Base-by-base conservation (phyloP, 257 asterid genomes). In the Solanum paucissectum region DNA sequence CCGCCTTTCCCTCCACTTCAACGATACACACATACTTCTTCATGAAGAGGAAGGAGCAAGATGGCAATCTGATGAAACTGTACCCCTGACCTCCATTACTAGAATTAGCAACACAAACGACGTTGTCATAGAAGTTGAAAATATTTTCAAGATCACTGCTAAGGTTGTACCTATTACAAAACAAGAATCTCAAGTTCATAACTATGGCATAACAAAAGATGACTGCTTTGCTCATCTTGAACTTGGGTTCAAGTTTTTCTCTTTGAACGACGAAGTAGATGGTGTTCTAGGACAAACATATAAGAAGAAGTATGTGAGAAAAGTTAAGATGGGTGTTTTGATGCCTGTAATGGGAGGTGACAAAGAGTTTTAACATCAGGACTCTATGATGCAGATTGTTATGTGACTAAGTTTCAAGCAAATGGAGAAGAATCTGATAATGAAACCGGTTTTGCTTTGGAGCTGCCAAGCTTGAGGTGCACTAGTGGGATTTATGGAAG, bases 211-310 rank as follows among this genome's bases (percentile, higher is more conserved):
- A 84, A 62, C 64, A 3, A 23, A 62, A 8, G 90, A 84, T 74
- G 91, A 89, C 32, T 84, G 87, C 37, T 87, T 55, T 66, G 89
- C 89, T 62, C 91, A 89, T 84, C 88, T 89, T 66, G 89, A 89
- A 85, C 72, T 87, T n/a, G 86, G 86, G 7, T 89, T 89, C 86
- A 87, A 46, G 83, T 87, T 89, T 46, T 87, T 42, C 40, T 71
- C 79, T 3, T 76, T 84, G 8, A 87, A 44, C 27, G 66, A 42
- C 27, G 52, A 72, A 72, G 87, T 89, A 27, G 38, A 87, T 36
- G 89, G 89, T 21, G 89, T 89, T 62, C 46, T 87, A 36, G 89
- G 89, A 9, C 83, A 89, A 18, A 89, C 91, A 5, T 89, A 89
- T 16, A 64, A 60, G 37, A 83, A 36, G 12, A 25, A 66, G 29